Conservation (phyloP, 2,329 filamentous ascomycete genomes). For the Fusarium sp. region DNA sequence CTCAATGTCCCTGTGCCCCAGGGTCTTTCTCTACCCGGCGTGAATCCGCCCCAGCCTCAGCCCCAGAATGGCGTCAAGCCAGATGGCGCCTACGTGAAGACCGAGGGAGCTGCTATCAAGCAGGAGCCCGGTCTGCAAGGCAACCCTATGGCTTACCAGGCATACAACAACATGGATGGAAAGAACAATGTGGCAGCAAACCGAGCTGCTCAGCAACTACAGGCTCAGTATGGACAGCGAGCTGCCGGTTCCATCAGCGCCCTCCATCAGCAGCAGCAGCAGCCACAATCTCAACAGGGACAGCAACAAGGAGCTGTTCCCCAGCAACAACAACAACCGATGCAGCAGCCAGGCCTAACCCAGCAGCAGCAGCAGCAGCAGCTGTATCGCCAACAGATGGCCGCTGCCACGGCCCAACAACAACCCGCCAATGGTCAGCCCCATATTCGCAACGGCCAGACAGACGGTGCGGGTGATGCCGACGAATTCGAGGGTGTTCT, state of each 20-base stretch:
- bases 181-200: slow-evolving; percentile 59
- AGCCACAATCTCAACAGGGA: slow-evolving; percentile 39
- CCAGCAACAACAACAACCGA: slow-evolving; percentile 44
- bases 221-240: slow-evolving; percentile 69
- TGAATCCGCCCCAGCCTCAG: slow-evolving; percentile 38
- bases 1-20: slow-evolving; percentile 27
- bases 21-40: slow-evolving; percentile 45
- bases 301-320: slow-evolving; percentile 36
- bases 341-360: slow-evolving; percentile 42
- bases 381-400: slow-evolving; percentile 46
- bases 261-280: slow-evolving; percentile 58
- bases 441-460: slow-evolving; percentile 62
- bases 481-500: slow-evolving; percentile 69
- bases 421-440: slow-evolving; percentile 46
- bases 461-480: slow-evolving; percentile 77
- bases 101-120: slow-evolving; percentile 58
- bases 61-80: slow-evolving; percentile 53
- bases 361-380: slow-evolving; percentile 46
- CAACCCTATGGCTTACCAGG: slow-evolving; percentile 47
- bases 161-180: slow-evolving; percentile 47
- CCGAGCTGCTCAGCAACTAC: slow-evolving; percentile 67
- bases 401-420: slow-evolving; percentile 39
- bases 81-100: slow-evolving; percentile 59
- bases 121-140: slow-evolving; percentile 54
- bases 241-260: slow-evolving; percentile 75